Conservation (phyloP, 2,329 filamentous ascomycete species). For the Drechslerella coelobrocha region DNA sequence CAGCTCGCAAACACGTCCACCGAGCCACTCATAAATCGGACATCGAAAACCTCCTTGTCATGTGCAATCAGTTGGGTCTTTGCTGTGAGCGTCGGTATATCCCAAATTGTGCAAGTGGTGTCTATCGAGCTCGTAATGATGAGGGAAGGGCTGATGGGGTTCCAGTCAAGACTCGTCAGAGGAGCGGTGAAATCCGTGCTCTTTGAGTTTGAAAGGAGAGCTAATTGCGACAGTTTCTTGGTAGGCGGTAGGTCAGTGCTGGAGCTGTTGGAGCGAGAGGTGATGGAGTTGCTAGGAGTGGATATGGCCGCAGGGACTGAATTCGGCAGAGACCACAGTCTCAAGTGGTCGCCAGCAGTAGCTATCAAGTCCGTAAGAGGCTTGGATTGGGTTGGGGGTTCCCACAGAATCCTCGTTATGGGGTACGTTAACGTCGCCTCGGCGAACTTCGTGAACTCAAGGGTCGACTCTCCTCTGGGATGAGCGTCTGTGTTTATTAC, state of each 20-base stretch:
- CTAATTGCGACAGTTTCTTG: slow-evolving; percentile 87
- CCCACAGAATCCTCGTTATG: slow-evolving; percentile 93
- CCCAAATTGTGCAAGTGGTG: slow-evolving; percentile 99
- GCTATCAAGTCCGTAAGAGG: slow-evolving; percentile 93
- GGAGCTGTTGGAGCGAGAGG: slow-evolving; percentile 69
- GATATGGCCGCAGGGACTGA: slow-evolving; percentile 66
- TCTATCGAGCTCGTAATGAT: slow-evolving; percentile 99
- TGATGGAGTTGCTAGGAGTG: slow-evolving; percentile 68
- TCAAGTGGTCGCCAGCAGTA: slow-evolving; percentile 91
- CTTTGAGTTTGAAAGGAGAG: slow-evolving; percentile 94
- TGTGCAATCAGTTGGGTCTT: slow-evolving; percentile 98
- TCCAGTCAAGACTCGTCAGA: slow-evolving; percentile 96
- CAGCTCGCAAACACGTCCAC: slow-evolving; percentile 99
- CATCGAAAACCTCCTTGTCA: slow-evolving; percentile 98
- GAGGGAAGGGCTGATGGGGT: slow-evolving; percentile 91
- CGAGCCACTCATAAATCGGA: slow-evolving; percentile 95
- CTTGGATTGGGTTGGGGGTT: slow-evolving; percentile 92
- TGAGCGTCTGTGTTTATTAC: slow-evolving; percentile 44
- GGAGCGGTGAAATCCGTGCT: slow-evolving; percentile 97
- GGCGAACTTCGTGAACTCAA: slow-evolving; percentile 92
- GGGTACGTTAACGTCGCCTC: slow-evolving; percentile 98
- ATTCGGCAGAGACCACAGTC: slow-evolving; percentile 85
- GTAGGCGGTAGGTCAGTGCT: slow-evolving; percentile 66
- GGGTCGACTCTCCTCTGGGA: slow-evolving; percentile 61
- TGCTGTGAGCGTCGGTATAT: slow-evolving; percentile 94